These are phyloP conservation scores for Sherardia arvensis DNA, from an alignment of 257 asterid species.

Conservation along the genomic window DNA sequence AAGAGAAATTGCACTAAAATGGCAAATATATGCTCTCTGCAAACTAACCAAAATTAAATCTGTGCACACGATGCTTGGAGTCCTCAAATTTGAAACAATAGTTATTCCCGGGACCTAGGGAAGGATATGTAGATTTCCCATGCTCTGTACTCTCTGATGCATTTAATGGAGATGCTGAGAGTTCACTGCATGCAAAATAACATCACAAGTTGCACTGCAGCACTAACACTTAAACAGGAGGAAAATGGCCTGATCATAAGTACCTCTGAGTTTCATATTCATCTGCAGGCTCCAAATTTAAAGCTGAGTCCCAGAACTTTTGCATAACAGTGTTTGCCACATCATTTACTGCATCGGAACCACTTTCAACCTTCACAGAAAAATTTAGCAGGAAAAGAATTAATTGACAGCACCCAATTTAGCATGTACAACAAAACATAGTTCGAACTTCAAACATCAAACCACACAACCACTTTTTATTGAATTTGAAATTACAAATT, in stretches of 20 bases:
- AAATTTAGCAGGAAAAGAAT: not conserved
- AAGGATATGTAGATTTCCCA: slow-evolving; percentile 57
- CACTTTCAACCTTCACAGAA: slow-evolving; percentile 58
- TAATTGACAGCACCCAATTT: not conserved
- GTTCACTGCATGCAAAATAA: slow-evolving; percentile 50
- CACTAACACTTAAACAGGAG: not conserved
- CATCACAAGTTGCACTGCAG: not conserved
- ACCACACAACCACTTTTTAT: not conserved
- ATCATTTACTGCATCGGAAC: slow-evolving; percentile 67
- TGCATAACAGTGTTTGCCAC: slow-evolving; percentile 79
- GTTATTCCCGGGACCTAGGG: slow-evolving; percentile 69
- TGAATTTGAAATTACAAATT: not conserved
- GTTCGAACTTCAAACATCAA: too few species aligned
- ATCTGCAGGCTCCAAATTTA: slow-evolving; percentile 72
- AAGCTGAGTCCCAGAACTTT: slow-evolving; percentile 97
- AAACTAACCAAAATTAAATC: slow-evolving; percentile 72
- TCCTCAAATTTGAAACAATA: slow-evolving; percentile 78
- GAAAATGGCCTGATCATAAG: not conserved
- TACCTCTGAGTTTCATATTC: slow-evolving; percentile 80
- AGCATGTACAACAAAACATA: not conserved
- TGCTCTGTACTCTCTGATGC: slow-evolving; percentile 53
- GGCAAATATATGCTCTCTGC: not conserved
- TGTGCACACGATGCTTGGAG: slow-evolving; percentile 58
- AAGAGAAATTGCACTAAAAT: not conserved
- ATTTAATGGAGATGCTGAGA: slow-evolving; percentile 58